Evolutionary conservation across 805 yeast genomes (phyloP), one percentile per base, ranked within the genome.

Genomic region (Ogataea siamensis): DNA sequence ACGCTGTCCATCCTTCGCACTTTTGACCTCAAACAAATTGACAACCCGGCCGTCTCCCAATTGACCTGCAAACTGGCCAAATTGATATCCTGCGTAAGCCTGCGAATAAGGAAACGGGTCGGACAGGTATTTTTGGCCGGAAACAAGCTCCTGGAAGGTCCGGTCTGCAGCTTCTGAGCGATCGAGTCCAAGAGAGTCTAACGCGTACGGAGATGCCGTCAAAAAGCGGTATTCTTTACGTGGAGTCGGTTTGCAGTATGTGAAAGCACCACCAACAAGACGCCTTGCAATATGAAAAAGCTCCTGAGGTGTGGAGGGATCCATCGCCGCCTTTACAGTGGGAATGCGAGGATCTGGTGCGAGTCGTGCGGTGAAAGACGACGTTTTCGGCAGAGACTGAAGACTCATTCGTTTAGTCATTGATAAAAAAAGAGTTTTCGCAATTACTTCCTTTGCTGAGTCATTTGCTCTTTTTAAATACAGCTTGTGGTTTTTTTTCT

Each of bases 41-140:
- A 81, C 74, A 2, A 87, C 96, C 43, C 99, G 67, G 1, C 99
- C 99, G 59, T 91, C 99, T 5, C 99, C 99, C 45, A 91, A 66
- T 60, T 93, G 99, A 2, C 98, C 98, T 0, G 97, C 97, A 76
- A 91, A 91, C 47, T 76, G 78, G 3, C 99, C 98, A 67, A 93
- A 91, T 56, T 91, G 99, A 71, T 83, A 87, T 1, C 99, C 99
- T 2, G 98, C 96, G 60, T 91, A 91, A 0, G 91, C 86, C 59
- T 84, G 89, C 9, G 96, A 77, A 61, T 84, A 91, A 0, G 99
- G 98, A 49, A 76, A 77, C 1, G 63, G 62, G 16, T 49, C 49
- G 24, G 61, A 51, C 2, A 73, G 47, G n/a, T 62, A 51, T 26
- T 75, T 66, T 28, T 59, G 49, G 1, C 97, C 97, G 40, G 80